Base-by-base conservation (phyloP, 1,284 basidiomycete species). In the Ustilago crameri region DNA sequence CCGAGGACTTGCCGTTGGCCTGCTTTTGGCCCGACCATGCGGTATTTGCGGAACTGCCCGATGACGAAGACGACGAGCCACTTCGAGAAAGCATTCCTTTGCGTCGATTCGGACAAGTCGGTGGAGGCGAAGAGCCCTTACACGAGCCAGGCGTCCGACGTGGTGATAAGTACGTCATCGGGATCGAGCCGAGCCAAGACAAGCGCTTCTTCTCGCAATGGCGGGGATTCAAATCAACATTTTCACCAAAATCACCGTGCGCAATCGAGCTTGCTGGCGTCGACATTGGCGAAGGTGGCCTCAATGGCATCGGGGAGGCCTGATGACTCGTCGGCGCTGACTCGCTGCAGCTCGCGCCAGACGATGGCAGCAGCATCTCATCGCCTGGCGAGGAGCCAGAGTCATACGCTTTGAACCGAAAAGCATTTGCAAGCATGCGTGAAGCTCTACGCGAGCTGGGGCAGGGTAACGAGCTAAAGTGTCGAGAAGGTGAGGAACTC, bases 401-500 rank as follows among this genome's bases (percentile, higher is more conserved):
- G n/a, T 18, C 17, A 3, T 20, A 20, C 2, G 15, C 27, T 9
- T 41, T 45, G 18, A 50, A 51, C 8, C 26, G 40, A 12, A 50
- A 46, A 9, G 42, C 23, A 22, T 43, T 42, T 0, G 40, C 35
- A 20, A 62, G 45, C n/a, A 56, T 23, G 23, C 40, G 51, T 26
- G 34, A 27, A 10, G 30, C 37, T 18, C 45, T 20, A 14, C 62
- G 62, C 22, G 45, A 45, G 20, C 18, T 23, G 37, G 49, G 50
- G n/a, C 45, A 24, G 40, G 53, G 53, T 34, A 51, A 45, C 58
- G 46, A 56, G 54, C 50, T 41, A 42, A 50, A 56, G 64, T 53
- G 64, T 67, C 64, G 64, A 57, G 58, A 56, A 18, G 53, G 64
- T 56, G 57, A 67, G 64, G 64, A 67, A 67, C 64, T 61, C 57